These are phyloP conservation scores for Calonectria pseudoreteaudii DNA, from an alignment of 2,329 filamentous ascomycete species.

Conservation along the genomic window DNA sequence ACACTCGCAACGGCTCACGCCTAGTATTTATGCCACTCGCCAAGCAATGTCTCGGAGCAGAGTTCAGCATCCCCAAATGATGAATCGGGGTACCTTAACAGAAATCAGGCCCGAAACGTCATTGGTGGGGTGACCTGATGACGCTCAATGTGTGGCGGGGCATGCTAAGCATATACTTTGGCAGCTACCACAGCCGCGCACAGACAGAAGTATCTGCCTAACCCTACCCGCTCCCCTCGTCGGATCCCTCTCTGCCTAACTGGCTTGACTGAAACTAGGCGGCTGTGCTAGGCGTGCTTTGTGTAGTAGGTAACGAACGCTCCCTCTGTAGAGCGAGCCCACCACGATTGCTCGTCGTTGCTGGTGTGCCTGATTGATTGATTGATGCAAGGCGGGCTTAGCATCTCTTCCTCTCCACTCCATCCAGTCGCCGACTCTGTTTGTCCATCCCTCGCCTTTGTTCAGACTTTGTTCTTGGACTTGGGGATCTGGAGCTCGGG, in stretches of 20 bases:
- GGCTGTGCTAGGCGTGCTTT: constrained; percentile 9
- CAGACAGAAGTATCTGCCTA: neutral
- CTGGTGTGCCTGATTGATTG: constrained; percentile 23
- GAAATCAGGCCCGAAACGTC: constrained; percentile 39
- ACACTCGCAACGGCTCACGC: neutral
- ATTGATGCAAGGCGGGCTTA: constrained; percentile 27
- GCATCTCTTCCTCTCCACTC: constrained; percentile 21
- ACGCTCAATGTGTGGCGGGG: constrained; percentile 16
- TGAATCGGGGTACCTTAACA: neutral
- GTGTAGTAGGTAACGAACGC: constrained; percentile 2
- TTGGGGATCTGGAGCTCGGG: constrained; percentile 8
- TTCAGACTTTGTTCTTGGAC: constrained; percentile 14
- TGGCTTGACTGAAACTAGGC: constrained; percentile 6
- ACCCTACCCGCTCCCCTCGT: neutral
- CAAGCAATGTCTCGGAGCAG: neutral
- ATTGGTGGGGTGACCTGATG: constrained; percentile 46
- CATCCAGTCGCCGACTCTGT: constrained; percentile 2
- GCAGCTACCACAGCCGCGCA: fast-evolving
- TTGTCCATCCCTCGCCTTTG: constrained; percentile 10
- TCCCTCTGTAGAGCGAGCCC: constrained; percentile 1
- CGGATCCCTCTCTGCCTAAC: constrained; percentile 13
- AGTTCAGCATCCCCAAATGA: neutral
- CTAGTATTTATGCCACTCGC: neutral
- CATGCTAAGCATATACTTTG: constrained; percentile 5
- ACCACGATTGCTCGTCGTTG: constrained; percentile 8